Conservation (phyloP, 306 rosid genomes). For the Dicorynia guianensis region DNA sequence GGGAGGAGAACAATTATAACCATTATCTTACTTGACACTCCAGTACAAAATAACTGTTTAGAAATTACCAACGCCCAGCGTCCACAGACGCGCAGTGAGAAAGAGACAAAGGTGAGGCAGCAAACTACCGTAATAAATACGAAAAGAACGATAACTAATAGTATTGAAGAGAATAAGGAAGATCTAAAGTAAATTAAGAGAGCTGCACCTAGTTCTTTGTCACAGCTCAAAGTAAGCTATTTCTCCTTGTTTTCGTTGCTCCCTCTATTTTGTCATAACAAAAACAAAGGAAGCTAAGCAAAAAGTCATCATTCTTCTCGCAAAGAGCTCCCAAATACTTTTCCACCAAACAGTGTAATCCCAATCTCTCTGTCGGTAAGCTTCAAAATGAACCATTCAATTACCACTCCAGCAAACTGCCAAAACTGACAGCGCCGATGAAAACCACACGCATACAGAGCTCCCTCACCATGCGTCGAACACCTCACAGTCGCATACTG, state of each 20-base stretch:
- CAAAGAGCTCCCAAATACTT: constrained; percentile 24
- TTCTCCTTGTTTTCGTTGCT: not conserved
- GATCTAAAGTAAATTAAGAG: no score
- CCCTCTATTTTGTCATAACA: not conserved
- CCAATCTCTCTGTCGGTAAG: constrained; percentile 42
- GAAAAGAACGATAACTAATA: no score
- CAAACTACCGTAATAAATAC: no score
- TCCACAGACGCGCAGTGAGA: not conserved
- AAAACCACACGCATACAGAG: not conserved
- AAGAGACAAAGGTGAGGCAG: no score
- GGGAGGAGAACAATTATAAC: not conserved
- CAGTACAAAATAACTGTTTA: not conserved
- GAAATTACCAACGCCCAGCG: not conserved
- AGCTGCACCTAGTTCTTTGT: not conserved
- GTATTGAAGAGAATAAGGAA: no score
- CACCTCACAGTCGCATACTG: not conserved
- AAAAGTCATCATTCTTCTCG: not conserved
- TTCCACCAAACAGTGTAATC: constrained; percentile 49
- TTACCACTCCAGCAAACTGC: not conserved
- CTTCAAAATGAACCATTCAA: constrained; percentile 29
- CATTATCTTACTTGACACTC: not conserved
- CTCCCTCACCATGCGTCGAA: not conserved
- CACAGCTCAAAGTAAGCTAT: not conserved
- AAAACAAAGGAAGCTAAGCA: constrained; percentile 5
- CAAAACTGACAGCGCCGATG: constrained; percentile 27